Conservation (phyloP, 306 rosid species). For the Vigna hirtella region DNA sequence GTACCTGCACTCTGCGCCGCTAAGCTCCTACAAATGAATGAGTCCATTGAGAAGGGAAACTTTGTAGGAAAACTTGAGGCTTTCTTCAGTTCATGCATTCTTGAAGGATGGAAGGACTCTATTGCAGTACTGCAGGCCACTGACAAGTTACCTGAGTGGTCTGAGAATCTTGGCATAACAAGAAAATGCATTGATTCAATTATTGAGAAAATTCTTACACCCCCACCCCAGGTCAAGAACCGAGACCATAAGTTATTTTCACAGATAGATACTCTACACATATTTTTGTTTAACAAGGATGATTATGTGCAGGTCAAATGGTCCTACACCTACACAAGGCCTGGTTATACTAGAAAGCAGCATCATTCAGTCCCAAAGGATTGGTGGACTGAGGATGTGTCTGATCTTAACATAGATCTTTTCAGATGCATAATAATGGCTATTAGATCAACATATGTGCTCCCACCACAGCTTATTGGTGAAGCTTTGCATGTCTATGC, state of each 20-base stretch:
- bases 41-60: slow-evolving; percentile 77
- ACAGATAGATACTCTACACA: neutral
- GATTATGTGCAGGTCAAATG: slow-evolving; percentile 72
- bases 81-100: slow-evolving; percentile 85
- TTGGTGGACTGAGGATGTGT: slow-evolving; percentile 98
- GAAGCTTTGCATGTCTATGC: slow-evolving; percentile 97
- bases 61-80: slow-evolving; percentile 80
- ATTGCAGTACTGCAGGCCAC: slow-evolving; percentile 71
- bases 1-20: slow-evolving; percentile 80
- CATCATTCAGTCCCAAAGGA: slow-evolving; percentile 87
- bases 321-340: slow-evolving; percentile 98
- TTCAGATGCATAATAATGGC: slow-evolving; percentile 80
- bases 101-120: slow-evolving; percentile 96
- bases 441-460: slow-evolving; percentile 69
- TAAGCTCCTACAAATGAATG: slow-evolving; percentile 84
- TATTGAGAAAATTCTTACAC: slow-evolving; percentile 79
- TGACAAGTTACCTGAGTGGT: slow-evolving; percentile 74
- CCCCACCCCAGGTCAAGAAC: slow-evolving; percentile 70
- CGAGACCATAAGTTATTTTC: neutral
- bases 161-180: slow-evolving; percentile 86
- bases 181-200: slow-evolving; percentile 90
- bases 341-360: slow-evolving; percentile 73
- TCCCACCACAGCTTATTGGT: slow-evolving; percentile 88
- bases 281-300: slow-evolving; percentile 37
- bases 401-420: slow-evolving; percentile 87